phyloP scores from a whole-genome alignment of 805 yeast genomes.

The Clavispora asparagi region DNA sequence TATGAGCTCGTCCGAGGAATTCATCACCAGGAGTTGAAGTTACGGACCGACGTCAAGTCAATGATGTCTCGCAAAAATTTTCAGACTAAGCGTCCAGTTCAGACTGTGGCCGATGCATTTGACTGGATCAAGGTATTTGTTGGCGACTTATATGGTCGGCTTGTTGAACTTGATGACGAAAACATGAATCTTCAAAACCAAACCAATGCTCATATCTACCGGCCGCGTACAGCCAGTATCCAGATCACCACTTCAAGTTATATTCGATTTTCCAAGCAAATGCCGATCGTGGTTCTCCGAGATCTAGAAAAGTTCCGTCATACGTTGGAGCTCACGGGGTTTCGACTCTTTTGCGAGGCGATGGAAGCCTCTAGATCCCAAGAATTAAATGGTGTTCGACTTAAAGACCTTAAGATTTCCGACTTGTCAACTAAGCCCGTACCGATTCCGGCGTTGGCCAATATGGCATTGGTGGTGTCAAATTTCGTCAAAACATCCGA shows the following conservation, averaged over 20 bases:
- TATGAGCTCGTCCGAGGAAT: slow-evolving; percentile 64
- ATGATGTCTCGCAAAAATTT: slow-evolving; percentile 90
- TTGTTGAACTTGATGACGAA: slow-evolving; percentile 74
- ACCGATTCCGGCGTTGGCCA: slow-evolving; percentile 39
- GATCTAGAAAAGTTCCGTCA: slow-evolving; percentile 28
- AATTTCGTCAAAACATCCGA: slow-evolving; percentile 46
- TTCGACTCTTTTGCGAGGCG: slow-evolving; percentile 39
- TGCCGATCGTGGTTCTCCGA: slow-evolving; percentile 30
- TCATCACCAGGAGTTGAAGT: slow-evolving; percentile 46
- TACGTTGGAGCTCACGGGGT: slow-evolving; percentile 24
- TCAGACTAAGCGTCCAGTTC: slow-evolving; percentile 47
- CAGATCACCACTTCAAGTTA: slow-evolving; percentile 23
- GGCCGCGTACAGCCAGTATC: slow-evolving; percentile 55
- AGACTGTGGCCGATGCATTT: slow-evolving; percentile 48
- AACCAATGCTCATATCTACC: slow-evolving; percentile 22
- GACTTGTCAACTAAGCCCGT: slow-evolving; percentile 16
- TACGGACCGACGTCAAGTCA: slow-evolving; percentile 63
- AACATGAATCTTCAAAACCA: slow-evolving; percentile 22
- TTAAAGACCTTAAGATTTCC: slow-evolving; percentile 14
- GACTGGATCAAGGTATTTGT: slow-evolving; percentile 82
- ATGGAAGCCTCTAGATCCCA: slow-evolving; percentile 18
- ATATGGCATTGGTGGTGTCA: slow-evolving; percentile 48
- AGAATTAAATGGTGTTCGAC: slow-evolving; percentile 17
- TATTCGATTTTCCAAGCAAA: slow-evolving; percentile 35
- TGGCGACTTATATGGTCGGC: slow-evolving; percentile 68